These are phyloP conservation scores for Daucus carota DNA, from an alignment of 129 eudicot species.

Conservation along the genomic window DH1_v3.0 NC_030381.2:21972501-21973000, in stretches of 20 bases:
- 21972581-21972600: not conserved
- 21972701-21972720: conserved; percentile 14
- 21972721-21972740: conserved; percentile 8
- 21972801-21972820: not conserved
- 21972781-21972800: not conserved
- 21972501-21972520: not conserved
- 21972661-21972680: not conserved
- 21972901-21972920: conserved; percentile 14
- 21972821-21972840: not conserved
- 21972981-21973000: not conserved
- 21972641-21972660: not conserved
- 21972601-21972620: not conserved
- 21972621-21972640: not conserved
- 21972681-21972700: conserved; percentile 11
- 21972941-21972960: conserved; percentile 1
- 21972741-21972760: conserved; percentile 9
- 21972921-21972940: too few species aligned
- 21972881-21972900: conserved; percentile 4
- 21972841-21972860: conserved; percentile 16
- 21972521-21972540: not conserved
- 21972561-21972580: not conserved
- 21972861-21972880: not conserved
- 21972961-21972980: not conserved
- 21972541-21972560: not conserved
- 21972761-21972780: conserved; percentile 3